A percentile compares a stretch with the other conserved stretches of the same genome.
Conservation (phyloP, 805 yeast species). For the Candida xiaguanensis region DNA sequence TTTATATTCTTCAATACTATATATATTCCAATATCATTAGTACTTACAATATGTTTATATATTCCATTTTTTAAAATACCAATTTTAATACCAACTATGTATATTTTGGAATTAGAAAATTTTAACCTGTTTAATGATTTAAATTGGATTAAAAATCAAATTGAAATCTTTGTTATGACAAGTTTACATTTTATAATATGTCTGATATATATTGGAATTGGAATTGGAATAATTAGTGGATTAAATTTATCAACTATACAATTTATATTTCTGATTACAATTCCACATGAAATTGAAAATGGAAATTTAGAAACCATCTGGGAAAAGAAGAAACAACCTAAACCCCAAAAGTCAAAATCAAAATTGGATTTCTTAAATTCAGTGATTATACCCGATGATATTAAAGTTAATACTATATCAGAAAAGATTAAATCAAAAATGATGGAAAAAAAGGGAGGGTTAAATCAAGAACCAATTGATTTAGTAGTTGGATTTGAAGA, state of each 20-base stretch:
- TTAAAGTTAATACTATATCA: neutral
- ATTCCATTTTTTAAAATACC: slow-evolving; percentile 13
- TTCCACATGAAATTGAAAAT: neutral
- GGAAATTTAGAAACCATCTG: neutral
- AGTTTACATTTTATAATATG: slow-evolving; percentile 11
- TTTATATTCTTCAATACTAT: slow-evolving; percentile 8
- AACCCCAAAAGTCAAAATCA: neutral
- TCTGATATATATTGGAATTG: slow-evolving; percentile 11
- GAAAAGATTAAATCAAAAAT: slow-evolving; percentile 1
- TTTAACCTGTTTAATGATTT: slow-evolving; percentile 3
- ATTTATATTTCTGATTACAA: slow-evolving; percentile 6
- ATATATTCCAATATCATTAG: slow-evolving; percentile 6
- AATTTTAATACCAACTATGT: slow-evolving; percentile 9
- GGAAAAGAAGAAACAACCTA: neutral
- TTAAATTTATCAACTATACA: slow-evolving; percentile 10
- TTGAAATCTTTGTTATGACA: slow-evolving; percentile 9
- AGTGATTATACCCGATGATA: slow-evolving; percentile 7
- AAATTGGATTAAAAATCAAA: slow-evolving; percentile 9
- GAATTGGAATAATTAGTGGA: slow-evolving; percentile 10
- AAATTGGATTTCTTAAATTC: neutral
- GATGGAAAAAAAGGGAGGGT: neutral
- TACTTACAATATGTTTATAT: slow-evolving; percentile 8
- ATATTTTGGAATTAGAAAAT: slow-evolving; percentile 11
- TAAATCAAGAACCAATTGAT: neutral
- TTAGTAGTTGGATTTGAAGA: slow-evolving; percentile 3